Conservation (phyloP, 495 filamentous ascomycete genomes). For the Neurospora discreta region DNA sequence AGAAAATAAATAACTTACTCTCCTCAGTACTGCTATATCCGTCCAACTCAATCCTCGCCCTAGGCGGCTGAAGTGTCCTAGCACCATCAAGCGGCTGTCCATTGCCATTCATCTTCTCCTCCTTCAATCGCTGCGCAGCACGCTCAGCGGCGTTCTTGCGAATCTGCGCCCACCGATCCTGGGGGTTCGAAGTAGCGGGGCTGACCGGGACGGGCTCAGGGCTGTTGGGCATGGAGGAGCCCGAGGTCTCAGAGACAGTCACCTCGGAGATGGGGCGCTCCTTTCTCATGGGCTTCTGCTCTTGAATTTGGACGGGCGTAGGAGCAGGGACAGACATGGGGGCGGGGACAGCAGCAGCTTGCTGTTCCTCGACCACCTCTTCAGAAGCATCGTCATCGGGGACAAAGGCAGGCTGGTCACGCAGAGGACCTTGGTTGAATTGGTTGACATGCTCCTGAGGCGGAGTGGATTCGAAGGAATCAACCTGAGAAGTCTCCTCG, state of each 20-base stretch:
- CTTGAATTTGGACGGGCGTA: not conserved
- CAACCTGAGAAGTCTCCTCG: slow-evolving; percentile 47
- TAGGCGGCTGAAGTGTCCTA: slow-evolving; percentile 23
- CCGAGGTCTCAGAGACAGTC: slow-evolving; percentile 18
- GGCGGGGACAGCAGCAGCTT: slow-evolving; percentile 23
- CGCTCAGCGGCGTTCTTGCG: slow-evolving; percentile 85
- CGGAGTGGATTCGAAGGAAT: slow-evolving; percentile 52
- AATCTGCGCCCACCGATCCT: slow-evolving; percentile 90
- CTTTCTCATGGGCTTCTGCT: not conserved
- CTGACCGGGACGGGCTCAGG: not conserved
- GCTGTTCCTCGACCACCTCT: slow-evolving; percentile 28
- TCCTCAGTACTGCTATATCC: slow-evolving; percentile 94
- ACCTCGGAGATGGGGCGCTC: slow-evolving; percentile 5
- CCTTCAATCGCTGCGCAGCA: slow-evolving; percentile 44
- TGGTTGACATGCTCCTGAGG: slow-evolving; percentile 64
- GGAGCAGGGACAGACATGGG: slow-evolving; percentile 27
- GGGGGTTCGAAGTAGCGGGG: slow-evolving; percentile 6
- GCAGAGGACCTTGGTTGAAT: slow-evolving; percentile 84
- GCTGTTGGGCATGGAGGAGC: not conserved
- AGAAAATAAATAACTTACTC: slow-evolving; percentile 49
- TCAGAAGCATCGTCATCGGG: slow-evolving; percentile 47
- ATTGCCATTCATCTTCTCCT: slow-evolving; percentile 30
- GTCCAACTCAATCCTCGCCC: slow-evolving; percentile 42
- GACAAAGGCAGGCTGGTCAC: slow-evolving; percentile 76
- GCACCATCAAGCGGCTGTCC: slow-evolving; percentile 22